A percentile compares a stretch with the other conserved stretches of the same genome.
Conservation (phyloP, 2,329 filamentous ascomycete genomes). For the Myriosclerotinia duriaeana region DNA sequence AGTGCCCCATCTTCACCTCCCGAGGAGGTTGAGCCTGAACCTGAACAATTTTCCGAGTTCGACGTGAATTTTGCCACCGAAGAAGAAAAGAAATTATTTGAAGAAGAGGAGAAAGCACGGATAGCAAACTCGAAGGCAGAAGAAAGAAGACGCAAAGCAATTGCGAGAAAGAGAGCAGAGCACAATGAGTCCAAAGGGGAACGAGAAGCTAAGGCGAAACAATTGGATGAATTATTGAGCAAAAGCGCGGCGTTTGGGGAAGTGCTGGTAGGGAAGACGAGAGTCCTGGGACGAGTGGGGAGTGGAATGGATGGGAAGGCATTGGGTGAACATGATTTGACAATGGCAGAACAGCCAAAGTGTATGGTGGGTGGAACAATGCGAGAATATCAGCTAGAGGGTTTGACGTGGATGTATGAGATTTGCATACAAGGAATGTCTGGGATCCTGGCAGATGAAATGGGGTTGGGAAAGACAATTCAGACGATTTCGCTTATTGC, state of each 20-base stretch:
- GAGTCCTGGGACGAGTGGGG: slow-evolving; percentile 61
- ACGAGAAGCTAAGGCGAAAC: slow-evolving; percentile 56
- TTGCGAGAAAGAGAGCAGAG: slow-evolving; percentile 47
- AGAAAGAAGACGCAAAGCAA: slow-evolving; percentile 35
- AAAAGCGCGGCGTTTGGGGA: slow-evolving; percentile 62
- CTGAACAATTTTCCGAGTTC: slow-evolving; percentile 24
- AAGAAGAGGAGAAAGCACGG: slow-evolving; percentile 49
- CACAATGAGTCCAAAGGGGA: slow-evolving; percentile 52
- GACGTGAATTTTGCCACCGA: slow-evolving; percentile 32
- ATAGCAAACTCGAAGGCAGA: slow-evolving; percentile 51
- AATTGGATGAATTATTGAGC: slow-evolving; percentile 58
- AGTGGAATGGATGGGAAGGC: slow-evolving; percentile 59
- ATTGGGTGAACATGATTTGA: slow-evolving; percentile 64
- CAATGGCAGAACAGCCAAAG: slow-evolving; percentile 81
- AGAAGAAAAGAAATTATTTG: slow-evolving; percentile 36
- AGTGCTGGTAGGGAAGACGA: slow-evolving; percentile 62
- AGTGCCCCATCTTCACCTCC: slow-evolving; percentile 36
- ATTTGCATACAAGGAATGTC: slow-evolving; percentile 65
- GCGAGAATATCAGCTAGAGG: slow-evolving; percentile 92
- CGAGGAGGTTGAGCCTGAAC: slow-evolving; percentile 20
- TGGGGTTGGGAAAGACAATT: slow-evolving; percentile 60
- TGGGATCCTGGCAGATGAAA: slow-evolving; percentile 58
- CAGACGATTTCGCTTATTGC: slow-evolving; percentile 59
- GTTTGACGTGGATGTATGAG: slow-evolving; percentile 84
- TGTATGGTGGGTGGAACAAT: slow-evolving; percentile 85